phyloP scores from a whole-genome alignment of 495 filamentous ascomycete species.

The Penicillium simplicissimum region DNA sequence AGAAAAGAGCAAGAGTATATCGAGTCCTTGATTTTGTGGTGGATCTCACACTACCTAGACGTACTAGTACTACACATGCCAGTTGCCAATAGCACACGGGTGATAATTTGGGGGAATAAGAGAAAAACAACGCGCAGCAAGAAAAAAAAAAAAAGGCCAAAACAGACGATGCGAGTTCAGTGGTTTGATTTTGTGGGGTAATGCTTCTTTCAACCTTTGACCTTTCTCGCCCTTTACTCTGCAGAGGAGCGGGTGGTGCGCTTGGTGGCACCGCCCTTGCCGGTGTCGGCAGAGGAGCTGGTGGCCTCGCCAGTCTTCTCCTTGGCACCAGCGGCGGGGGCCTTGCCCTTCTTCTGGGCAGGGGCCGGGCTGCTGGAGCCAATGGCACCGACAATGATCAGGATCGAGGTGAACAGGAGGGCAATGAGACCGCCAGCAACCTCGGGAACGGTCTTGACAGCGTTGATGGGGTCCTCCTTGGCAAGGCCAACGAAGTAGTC shows the following conservation, averaged over 20 bases:
- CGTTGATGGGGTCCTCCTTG: slow-evolving; percentile 84
- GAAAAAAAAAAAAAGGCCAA: not conserved
- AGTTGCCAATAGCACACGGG: slow-evolving; percentile 16
- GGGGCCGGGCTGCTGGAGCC: slow-evolving; percentile 54
- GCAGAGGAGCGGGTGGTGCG: slow-evolving; percentile 59
- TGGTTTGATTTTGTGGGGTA: slow-evolving; percentile 15
- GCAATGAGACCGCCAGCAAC: slow-evolving; percentile 78
- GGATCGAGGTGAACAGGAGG: slow-evolving; percentile 65
- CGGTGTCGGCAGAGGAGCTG: slow-evolving; percentile 63
- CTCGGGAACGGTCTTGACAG: slow-evolving; percentile 89
- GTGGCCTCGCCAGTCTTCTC: slow-evolving; percentile 75
- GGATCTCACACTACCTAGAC: slow-evolving; percentile 21
- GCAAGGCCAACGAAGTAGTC: slow-evolving; percentile 83
- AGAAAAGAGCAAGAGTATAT: slow-evolving; percentile 8
- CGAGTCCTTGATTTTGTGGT: slow-evolving; percentile 16
- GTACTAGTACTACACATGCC: slow-evolving; percentile 21
- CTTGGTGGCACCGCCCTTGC: slow-evolving; percentile 67
- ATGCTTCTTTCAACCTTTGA: slow-evolving; percentile 12
- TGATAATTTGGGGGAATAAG: slow-evolving; percentile 14
- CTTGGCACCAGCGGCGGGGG: slow-evolving; percentile 68
- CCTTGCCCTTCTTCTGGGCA: slow-evolving; percentile 69
- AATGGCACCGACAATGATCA: slow-evolving; percentile 63
- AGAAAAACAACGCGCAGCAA: slow-evolving; percentile 14
- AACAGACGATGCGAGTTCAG: slow-evolving; percentile 8
- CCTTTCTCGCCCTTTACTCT: slow-evolving; percentile 35